Base-by-base conservation (phyloP, 1,139 yeast species). In the Hemisphaericaspora lyxosophila region DNA sequence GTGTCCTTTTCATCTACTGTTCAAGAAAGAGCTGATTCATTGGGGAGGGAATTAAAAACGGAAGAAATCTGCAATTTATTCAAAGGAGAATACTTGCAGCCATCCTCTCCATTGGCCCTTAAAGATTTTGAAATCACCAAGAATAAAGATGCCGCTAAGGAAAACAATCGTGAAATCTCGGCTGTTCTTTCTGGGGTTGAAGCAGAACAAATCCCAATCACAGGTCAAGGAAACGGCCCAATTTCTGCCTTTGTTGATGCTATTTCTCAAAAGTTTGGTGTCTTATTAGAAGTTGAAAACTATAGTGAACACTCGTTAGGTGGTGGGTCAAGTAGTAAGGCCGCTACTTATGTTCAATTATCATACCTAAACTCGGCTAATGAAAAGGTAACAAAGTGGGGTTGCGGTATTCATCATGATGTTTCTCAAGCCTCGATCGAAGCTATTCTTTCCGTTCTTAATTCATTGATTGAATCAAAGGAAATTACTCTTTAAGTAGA, bases 1-100 rank as follows among this genome's bases (percentile, higher is more conserved):
- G 85, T 90, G 35, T 88, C 86, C 42, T 92, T 89, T 64, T 89
- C 97, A 19, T 79, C 78, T 47, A 73, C 79, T 40, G 97, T 92
- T 7, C 97, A 92, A 67, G 59, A 64, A 22, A 79, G 74, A 49
- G 96, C 97, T 36, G 97, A 92, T 59, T 53, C 71, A 44, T 70
- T 80, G 57, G 96, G 96, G 44, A 85, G 88, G 59, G 98, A 92
- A 67, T 75, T 92, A 51, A 78, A 82, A 55, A 70, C 85, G 39
- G 71, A 70, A 31, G 97, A 92, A 67, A 81, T 92, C 46, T 80
- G 85, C 44, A 74, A 75, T 12, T 70, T 92, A 49, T 90, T 89
- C 71, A 84, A 82, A 58, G 57, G 69, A 33, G 82, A 81, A 48
- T 89, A 86, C 19, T 14, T 34, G 11, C 36, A 29, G 8, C 26